These are phyloP conservation scores for Botryosphaeria dothidea DNA, from an alignment of 2,329 filamentous ascomycete species.

Conservation along the genomic window DNA sequence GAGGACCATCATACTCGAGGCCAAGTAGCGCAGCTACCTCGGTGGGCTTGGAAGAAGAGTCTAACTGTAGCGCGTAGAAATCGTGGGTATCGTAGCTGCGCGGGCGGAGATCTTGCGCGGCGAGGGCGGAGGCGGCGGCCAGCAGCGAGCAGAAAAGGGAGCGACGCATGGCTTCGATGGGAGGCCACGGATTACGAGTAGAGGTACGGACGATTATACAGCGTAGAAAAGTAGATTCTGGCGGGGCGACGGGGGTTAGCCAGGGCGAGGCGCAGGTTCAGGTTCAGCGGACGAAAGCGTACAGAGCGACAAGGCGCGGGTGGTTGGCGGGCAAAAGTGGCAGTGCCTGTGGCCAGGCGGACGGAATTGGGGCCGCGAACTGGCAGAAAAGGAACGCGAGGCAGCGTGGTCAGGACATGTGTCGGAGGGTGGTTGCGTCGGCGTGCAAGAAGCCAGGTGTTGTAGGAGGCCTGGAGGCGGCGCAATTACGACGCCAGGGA, in stretches of 20 bases:
- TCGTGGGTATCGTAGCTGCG: constrained; percentile 80
- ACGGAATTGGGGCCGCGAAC: neutral
- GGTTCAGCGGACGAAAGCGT: neutral
- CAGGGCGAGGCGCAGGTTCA: neutral
- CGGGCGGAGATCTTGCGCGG: constrained; percentile 42
- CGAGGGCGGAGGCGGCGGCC: constrained; percentile 35
- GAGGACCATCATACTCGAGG: constrained; percentile 75
- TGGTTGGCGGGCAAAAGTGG: neutral
- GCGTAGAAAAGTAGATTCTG: constrained; percentile 2
- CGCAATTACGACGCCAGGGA: constrained; percentile 8
- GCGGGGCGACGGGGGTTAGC: neutral
- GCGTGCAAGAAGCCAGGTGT: constrained; percentile 8
- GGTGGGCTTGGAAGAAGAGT: constrained; percentile 63
- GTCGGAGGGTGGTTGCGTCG: neutral
- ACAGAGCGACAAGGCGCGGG: constrained; percentile 12
- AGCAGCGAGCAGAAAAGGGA: constrained; percentile 49
- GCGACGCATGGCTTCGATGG: constrained; percentile 35
- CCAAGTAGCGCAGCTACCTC: constrained; percentile 73
- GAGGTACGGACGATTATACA: neutral
- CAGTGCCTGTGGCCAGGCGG: neutral
- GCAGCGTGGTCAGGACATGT: constrained; percentile 1
- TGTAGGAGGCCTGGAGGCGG: neutral
- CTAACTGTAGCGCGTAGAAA: constrained; percentile 90
- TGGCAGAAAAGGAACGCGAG: neutral
- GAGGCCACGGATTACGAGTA: neutral